Conservation (phyloP, 352 stramenopile species). For the Achlya hypogyna region DNA sequence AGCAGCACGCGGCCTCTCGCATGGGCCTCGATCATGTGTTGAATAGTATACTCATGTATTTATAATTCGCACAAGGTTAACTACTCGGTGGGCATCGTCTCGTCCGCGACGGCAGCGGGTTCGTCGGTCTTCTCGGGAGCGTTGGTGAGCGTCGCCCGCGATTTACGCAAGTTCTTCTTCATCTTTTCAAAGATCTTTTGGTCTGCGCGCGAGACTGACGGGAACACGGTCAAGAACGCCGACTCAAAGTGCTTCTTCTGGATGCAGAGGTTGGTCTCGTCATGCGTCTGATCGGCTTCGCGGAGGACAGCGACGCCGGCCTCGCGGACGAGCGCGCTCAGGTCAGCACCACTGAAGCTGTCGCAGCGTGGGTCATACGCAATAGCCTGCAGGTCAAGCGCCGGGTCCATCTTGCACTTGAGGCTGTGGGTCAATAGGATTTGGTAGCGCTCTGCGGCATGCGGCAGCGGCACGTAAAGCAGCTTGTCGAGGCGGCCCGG, state of each 20-base stretch:
- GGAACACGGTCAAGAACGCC: constrained; percentile 77
- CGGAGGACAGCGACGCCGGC: constrained; percentile 92
- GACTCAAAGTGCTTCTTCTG: constrained; percentile 52
- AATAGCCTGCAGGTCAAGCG: constrained; percentile 87
- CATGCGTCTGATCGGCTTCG: constrained; percentile 41
- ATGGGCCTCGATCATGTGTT: too few relatives aligned
- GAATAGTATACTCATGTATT: too few relatives aligned
- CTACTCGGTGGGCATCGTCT: too few relatives aligned
- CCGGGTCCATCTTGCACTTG: constrained; percentile 49
- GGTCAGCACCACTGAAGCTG: constrained; percentile 96
- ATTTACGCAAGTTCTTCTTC: constrained; percentile 80
- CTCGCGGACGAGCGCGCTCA: constrained; percentile 94
- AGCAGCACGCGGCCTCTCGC: too few relatives aligned
- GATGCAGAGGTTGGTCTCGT: constrained; percentile 37
- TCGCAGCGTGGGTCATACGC: constrained; percentile 82
- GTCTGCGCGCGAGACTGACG: constrained; percentile 71
- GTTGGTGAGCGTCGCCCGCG: constrained; percentile 28
- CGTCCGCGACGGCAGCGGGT: neutral
- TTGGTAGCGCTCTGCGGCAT: constrained; percentile 45
- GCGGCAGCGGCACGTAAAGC: constrained; percentile 96
- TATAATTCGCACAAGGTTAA: too few relatives aligned
- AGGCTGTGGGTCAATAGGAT: constrained; percentile 91
- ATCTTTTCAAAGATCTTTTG: constrained; percentile 84
- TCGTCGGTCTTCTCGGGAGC: neutral
- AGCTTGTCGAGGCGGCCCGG: constrained; percentile 98